phyloP scores from a whole-genome alignment of 73 alveolate species.

The Uronychia binucleata region DNA sequence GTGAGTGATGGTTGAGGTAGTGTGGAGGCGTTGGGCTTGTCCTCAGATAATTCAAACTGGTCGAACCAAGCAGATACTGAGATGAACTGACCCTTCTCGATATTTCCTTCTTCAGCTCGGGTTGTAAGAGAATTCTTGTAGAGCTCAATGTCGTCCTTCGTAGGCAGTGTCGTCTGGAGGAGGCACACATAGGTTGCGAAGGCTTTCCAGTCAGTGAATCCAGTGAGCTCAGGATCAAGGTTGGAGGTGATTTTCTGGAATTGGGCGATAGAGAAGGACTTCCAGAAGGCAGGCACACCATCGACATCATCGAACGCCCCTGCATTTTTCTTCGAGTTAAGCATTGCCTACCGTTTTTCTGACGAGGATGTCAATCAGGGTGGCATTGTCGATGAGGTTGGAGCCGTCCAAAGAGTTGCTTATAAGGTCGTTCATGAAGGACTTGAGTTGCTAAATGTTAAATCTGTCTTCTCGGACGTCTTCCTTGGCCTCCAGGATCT shows the following conservation, averaged over 20 bases:
- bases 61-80: conserved; percentile 44
- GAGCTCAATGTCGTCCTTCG: conserved; percentile 15
- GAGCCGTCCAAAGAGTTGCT: conserved; percentile 25
- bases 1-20: no score
- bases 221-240: conserved; percentile 25
- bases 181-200: conserved; percentile 30
- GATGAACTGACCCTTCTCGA: not conserved
- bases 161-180: conserved; percentile 38
- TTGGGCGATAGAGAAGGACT: conserved; percentile 11
- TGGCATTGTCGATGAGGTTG: conserved; percentile 17
- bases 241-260: conserved; percentile 25
- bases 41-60: conserved; percentile 34
- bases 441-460: conserved; percentile 24
- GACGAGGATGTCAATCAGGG: conserved; percentile 39
- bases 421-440: conserved; percentile 43
- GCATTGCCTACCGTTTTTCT: conserved; percentile 18
- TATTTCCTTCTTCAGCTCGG: not conserved
- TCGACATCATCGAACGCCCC: conserved; percentile 36
- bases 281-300: conserved; percentile 49
- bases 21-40: conserved; percentile 31
- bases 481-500: conserved; percentile 46
- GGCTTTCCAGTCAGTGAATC: conserved; percentile 26
- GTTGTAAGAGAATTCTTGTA: conserved; percentile 1
- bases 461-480: conserved; percentile 37
- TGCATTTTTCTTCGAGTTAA: conserved; percentile 14